Evolutionary conservation across 768 basidiomycete species (phyloP), one percentile per base, ranked within the genome.

Genomic region (Boletus rubropictus): DNA sequence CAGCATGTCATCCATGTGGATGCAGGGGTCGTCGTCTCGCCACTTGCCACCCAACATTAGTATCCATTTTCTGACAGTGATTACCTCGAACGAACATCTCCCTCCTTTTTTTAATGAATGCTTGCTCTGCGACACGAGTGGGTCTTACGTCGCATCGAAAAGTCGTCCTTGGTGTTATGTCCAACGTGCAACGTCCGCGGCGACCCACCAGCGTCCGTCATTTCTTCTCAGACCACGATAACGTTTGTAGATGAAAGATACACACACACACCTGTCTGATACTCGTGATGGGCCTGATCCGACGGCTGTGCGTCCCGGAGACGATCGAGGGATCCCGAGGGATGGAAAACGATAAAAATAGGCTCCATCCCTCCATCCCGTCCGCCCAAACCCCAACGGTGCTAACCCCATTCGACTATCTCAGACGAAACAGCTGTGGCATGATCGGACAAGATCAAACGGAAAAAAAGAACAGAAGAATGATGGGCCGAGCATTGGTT

Each of bases 361-460:
- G 5, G 1, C n/a, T n/a, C n/a, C n/a, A n/a, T n/a, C n/a, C n/a
- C n/a, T n/a, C n/a, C n/a, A 29, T 29, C 57, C 56, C 47, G 45
- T 53, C 51, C n/a, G n/a, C n/a, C n/a, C n/a, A n/a, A n/a, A n/a
- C n/a, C n/a, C n/a, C n/a, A n/a, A 49, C 33, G 49, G 39, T 20
- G 9, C 34, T 49, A 51, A 42, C 48, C 40, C 51, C 54, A 51
- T 60, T 54, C 44, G 18, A 33, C 21, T 34, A n/a, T 41, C 57
- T 47, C 50, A 48, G 43, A 48, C 46, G 31, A 39, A 46, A 39
- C 37, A 24, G 24, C 17, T 46, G 57, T 46, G 44, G 48, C 37
- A 20, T 51, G 60, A 62, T 59, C 53, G 49, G 44, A 50, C 46
- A 43, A 48, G 35, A 39, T 9, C 27, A 28, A 62, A 51, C 48